Evolutionary conservation across 2,329 filamentous ascomycete genomes (phyloP).

Genomic region (Sphaerulina populicola): DNA sequence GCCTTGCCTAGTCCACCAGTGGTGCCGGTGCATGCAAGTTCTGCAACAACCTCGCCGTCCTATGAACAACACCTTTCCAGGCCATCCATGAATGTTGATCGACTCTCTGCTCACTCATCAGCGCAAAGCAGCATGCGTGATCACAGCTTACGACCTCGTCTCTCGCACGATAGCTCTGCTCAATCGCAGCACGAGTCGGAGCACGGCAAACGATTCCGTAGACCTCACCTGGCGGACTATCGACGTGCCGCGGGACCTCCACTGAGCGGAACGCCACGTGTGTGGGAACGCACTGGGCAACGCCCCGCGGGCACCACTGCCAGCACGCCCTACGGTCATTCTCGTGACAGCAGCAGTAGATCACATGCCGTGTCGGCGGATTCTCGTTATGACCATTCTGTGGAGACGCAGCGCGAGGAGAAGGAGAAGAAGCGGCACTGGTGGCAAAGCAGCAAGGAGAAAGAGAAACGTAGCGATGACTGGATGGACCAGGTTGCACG

Average conservation of each 20-base stretch:
- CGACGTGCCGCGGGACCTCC: conserved; percentile 6
- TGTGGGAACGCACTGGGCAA: conserved; percentile 6
- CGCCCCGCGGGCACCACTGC: conserved; percentile 6
- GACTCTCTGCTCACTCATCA: conserved; percentile 1
- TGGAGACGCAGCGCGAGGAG: conserved; percentile 16
- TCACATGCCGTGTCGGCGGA: conserved; percentile 9
- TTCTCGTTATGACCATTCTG: conserved; percentile 18
- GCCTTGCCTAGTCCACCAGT: conserved; percentile 14
- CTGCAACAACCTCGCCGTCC: conserved; percentile 8
- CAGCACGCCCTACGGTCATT: conserved; percentile 18
- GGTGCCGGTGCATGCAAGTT: conserved; percentile 1
- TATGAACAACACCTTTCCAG: conserved; percentile 9
- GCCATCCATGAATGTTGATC: conserved; percentile 11
- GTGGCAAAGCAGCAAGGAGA: conserved; percentile 28
- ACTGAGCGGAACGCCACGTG: conserved; percentile 7
- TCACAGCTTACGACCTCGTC: not conserved
- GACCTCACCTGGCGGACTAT: conserved; percentile 10
- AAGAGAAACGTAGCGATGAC: conserved; percentile 28
- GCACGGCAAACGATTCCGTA: conserved; percentile 4
- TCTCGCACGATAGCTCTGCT: conserved; percentile 1
- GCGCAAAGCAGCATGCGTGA: conserved; percentile 6
- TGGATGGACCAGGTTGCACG: conserved; percentile 39
- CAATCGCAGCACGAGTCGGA: conserved; percentile 6
- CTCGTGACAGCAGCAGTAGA: conserved; percentile 18
- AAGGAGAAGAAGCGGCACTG: conserved; percentile 24